Base-by-base conservation (phyloP, 2,329 filamentous ascomycete species). In the Fonsecaea monophora region DNA sequence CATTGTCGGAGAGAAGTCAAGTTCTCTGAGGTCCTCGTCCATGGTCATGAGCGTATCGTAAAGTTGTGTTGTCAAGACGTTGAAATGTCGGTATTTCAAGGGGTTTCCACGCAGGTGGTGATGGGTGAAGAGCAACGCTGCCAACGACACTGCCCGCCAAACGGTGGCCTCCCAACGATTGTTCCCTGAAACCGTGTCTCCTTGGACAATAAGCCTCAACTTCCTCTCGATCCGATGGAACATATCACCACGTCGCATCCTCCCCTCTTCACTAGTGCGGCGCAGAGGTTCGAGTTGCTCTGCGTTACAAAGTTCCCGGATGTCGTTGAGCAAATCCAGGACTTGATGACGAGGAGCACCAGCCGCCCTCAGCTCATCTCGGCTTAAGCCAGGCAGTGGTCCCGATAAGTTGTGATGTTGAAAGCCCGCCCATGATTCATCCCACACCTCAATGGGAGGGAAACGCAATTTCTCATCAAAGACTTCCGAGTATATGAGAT, bases 401-500 rank as follows among this genome's bases (percentile, higher is more conserved):
- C 35, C 40, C 4, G 48, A 37, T 5, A 9, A 15, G 42, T 32
- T 38, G 40, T 15, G 55, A 2, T 21, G 53, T 15, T 65, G 30
- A 21, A 67, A 54, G 53, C 55, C 34, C n/a, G 48, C 62, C 67
- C 64, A 69, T 1, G 67, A 64, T 42, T 67, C 58, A 37, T 69
- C 64, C 66, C 66, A 66, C 4, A 62, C 50, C 18, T 64, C 57
- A 21, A 65, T 61, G 12, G 62, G 60, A 35, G 64, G 61, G 40
- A 67, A 59, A 10, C 38, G 60, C 25, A 67, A 40, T 55, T 55
- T 42, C n/a, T 62, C 62, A 38, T 69, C 58, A 35, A 62, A 67
- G 5, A 69, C 55, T n/a, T 69, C 62, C 18, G 67, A 67, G 42
- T 69, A 69, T 21, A 67, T 62, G 42, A 69, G 35, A 42, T 67